Evolutionary conservation across 495 filamentous ascomycete species (phyloP).

Genomic region (Talaromyces proteolyticus): DNA sequence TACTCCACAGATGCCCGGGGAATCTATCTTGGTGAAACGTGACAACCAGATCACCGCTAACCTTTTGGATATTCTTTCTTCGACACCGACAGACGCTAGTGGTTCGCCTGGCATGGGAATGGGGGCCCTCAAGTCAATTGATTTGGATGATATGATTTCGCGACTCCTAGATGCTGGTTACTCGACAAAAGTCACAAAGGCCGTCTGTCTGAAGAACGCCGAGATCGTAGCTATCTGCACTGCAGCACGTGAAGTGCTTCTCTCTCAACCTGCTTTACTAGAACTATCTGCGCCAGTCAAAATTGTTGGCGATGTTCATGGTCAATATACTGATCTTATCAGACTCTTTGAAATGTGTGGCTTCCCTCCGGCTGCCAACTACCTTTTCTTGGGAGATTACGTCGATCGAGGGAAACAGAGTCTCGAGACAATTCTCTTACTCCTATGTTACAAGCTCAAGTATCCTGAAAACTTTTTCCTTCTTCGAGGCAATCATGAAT

Average conservation of each 20-base stretch:
- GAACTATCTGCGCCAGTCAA: conserved; percentile 97
- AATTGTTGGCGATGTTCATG: conserved; percentile 97
- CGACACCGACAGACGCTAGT: conserved; percentile 30
- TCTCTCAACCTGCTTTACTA: conserved; percentile 85
- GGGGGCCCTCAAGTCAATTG: conserved; percentile 79
- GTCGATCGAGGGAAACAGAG: conserved; percentile 98
- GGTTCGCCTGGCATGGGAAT: conserved; percentile 43
- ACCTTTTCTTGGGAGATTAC: conserved; percentile 94
- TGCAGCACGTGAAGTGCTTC: conserved; percentile 78
- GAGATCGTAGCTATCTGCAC: conserved; percentile 92
- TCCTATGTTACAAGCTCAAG: conserved; percentile 98
- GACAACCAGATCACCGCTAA: conserved; percentile 65
- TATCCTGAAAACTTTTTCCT: conserved; percentile 99
- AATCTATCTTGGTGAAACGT: conserved; percentile 70
- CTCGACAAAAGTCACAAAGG: conserved; percentile 94
- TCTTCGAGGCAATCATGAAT: conserved; percentile 94
- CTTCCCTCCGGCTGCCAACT: conserved; percentile 91
- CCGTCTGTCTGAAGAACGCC: conserved; percentile 93
- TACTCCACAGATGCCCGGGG: conserved; percentile 45
- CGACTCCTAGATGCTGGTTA: conserved; percentile 92
- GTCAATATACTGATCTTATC: conserved; percentile 96
- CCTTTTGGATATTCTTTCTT: conserved; percentile 39
- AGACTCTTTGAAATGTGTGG: conserved; percentile 99
- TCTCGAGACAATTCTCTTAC: conserved; percentile 89
- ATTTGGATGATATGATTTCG: conserved; percentile 96